Percentiles rank a stretch among this genome's conserved stretches.
These are phyloP conservation scores for Fusarium torulosum DNA, from an alignment of 2,329 filamentous ascomycete species.

Conservation along the genomic window DNA sequence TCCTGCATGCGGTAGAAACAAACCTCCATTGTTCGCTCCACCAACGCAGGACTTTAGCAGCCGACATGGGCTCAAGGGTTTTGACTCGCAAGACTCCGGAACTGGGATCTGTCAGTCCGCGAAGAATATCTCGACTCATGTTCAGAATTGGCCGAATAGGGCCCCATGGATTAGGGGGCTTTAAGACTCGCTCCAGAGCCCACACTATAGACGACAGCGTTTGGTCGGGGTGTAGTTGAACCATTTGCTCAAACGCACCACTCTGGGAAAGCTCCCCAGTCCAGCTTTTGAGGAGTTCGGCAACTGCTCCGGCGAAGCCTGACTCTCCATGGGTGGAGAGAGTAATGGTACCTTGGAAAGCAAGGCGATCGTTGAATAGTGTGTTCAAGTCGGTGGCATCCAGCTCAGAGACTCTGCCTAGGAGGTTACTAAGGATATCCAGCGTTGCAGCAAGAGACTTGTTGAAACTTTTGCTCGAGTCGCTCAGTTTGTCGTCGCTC, in stretches of 20 bases:
- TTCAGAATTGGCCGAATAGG: conserved; percentile 69
- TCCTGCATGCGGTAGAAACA: conserved; percentile 82
- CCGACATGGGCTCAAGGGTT: conserved; percentile 70
- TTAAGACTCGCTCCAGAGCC: conserved; percentile 54
- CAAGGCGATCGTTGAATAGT: conserved; percentile 75
- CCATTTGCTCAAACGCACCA: conserved; percentile 56
- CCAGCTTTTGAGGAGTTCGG: conserved; percentile 85
- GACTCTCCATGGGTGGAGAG: conserved; percentile 85
- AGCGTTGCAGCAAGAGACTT: conserved; percentile 69
- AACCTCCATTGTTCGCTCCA: conserved; percentile 89
- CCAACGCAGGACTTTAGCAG: conserved; percentile 76
- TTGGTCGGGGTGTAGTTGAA: conserved; percentile 56
- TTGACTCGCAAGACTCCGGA: conserved; percentile 68
- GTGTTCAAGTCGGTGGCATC: conserved; percentile 74
- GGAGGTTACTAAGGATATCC: conserved; percentile 75
- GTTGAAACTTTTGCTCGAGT: conserved; percentile 77
- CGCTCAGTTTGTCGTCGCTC: conserved; percentile 55
- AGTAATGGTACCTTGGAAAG: conserved; percentile 80
- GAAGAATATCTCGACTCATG: conserved; percentile 68
- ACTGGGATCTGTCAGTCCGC: conserved; percentile 67
- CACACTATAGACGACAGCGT: conserved; percentile 60
- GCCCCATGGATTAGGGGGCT: conserved; percentile 62
- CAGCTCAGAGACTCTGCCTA: conserved; percentile 85
- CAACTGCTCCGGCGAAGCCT: conserved; percentile 81
- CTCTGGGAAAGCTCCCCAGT: conserved; percentile 72